phyloP scores from a whole-genome alignment of 768 basidiomycete species.

The Suillus tomentosus region DNA sequence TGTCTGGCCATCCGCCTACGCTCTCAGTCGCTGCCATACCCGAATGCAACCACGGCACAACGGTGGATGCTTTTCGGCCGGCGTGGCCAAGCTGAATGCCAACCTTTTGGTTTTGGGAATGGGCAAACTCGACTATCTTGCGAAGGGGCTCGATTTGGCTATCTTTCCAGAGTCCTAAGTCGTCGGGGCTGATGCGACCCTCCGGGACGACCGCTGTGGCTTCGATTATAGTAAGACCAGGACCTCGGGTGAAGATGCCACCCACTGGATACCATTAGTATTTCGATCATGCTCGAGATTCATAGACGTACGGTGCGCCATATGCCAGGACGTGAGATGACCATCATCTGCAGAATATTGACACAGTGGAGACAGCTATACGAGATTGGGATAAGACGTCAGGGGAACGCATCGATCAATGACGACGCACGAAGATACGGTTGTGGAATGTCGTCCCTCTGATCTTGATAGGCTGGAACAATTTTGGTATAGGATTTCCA shows the following conservation, averaged over 20 bases:
- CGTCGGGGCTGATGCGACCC: constrained; percentile 69
- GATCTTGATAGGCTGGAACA: constrained; percentile 60
- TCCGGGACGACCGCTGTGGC: constrained; percentile 63
- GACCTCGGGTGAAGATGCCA: constrained; percentile 52
- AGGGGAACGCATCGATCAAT: background rate
- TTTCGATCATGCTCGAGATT: background rate
- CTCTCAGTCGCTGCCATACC: constrained; percentile 37
- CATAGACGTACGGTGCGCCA: constrained; percentile 42
- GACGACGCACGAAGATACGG: constrained; percentile 49
- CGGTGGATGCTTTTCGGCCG: constrained; percentile 70
- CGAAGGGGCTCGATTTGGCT: constrained; percentile 49
- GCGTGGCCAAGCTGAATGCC: constrained; percentile 79
- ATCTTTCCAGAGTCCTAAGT: constrained; percentile 65
- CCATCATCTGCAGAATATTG: constrained; percentile 64
- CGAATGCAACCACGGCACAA: constrained; percentile 60
- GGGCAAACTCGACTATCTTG: constrained; percentile 68
- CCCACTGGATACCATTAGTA: constrained; percentile 39
- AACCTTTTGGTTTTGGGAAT: constrained; percentile 67
- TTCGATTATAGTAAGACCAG: constrained; percentile 64
- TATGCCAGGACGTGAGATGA: constrained; percentile 54
- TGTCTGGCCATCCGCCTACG: constrained; percentile 52
- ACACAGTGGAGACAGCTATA: constrained; percentile 55
- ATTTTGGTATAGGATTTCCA: constrained; percentile 40
- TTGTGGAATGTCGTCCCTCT: constrained; percentile 55
- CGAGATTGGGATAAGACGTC: background rate